These are phyloP conservation scores for Pseudocercospora fijiensis DNA, from an alignment of 2,329 filamentous ascomycete genomes.

Conservation along the genomic window DNA sequence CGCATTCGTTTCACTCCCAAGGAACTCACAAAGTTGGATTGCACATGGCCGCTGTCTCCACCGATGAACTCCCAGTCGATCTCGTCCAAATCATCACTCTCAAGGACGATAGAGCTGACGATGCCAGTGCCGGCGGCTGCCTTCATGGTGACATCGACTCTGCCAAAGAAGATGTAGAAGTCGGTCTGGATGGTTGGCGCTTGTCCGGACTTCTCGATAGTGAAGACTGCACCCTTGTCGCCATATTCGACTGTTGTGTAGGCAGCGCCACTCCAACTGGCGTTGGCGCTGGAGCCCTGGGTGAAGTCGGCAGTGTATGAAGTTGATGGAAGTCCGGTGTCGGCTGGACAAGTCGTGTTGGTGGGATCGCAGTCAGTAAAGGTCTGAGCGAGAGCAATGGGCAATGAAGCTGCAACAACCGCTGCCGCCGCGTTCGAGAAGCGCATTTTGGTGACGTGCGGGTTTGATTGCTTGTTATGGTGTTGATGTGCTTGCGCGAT, in stretches of 20 bases:
- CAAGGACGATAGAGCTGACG: slow-evolving; percentile 75
- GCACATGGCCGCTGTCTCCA: slow-evolving; percentile 57
- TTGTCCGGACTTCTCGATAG: slow-evolving; percentile 66
- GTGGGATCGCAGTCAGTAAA: slow-evolving; percentile 75
- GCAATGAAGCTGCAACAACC: slow-evolving; percentile 41
- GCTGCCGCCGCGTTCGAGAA: slow-evolving; percentile 37
- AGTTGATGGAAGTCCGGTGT: slow-evolving; percentile 66
- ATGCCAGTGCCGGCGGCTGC: slow-evolving; percentile 72
- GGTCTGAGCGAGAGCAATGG: slow-evolving; percentile 67
- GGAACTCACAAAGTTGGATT: slow-evolving; percentile 69
- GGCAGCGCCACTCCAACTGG: slow-evolving; percentile 59
- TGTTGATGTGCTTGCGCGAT: background rate
- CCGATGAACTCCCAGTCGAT: slow-evolving; percentile 84
- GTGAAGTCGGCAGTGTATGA: slow-evolving; percentile 53
- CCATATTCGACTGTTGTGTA: slow-evolving; percentile 65
- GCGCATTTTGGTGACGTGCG: slow-evolving; percentile 32
- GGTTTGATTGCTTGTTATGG: background rate
- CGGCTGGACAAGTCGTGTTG: slow-evolving; percentile 65
- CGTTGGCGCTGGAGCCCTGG: slow-evolving; percentile 60
- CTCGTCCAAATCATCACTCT: slow-evolving; percentile 80
- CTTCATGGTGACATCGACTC: slow-evolving; percentile 74
- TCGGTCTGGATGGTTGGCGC: slow-evolving; percentile 61
- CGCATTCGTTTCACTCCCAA: background rate
- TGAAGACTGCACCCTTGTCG: slow-evolving; percentile 66
- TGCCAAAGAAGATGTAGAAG: slow-evolving; percentile 84